Conservation (phyloP, 2,329 filamentous ascomycete species). For the Pleoardoris graminearum region DNA sequence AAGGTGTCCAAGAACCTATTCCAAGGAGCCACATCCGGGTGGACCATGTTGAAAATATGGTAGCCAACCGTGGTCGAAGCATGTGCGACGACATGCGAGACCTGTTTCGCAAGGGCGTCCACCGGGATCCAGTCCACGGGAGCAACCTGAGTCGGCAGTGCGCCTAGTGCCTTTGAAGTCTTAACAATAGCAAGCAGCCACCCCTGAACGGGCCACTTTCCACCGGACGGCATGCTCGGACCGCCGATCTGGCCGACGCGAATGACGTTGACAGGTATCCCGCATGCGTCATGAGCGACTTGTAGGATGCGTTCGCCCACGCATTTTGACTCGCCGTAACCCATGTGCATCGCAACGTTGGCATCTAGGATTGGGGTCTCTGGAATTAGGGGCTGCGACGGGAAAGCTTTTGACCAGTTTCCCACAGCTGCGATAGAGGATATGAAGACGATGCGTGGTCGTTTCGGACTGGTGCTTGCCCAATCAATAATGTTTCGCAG, state of each 20-base stretch:
- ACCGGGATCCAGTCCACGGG: slow-evolving; percentile 23
- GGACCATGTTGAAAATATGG: slow-evolving; percentile 16
- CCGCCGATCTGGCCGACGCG: slow-evolving; percentile 22
- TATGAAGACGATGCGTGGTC: slow-evolving; percentile 15
- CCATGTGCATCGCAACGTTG: slow-evolving; percentile 31
- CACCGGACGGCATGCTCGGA: background rate
- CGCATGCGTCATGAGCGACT: slow-evolving; percentile 5
- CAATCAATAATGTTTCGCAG: slow-evolving; percentile 13
- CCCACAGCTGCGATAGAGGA: slow-evolving; percentile 22
- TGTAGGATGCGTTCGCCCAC: slow-evolving; percentile 18
- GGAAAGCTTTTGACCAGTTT: slow-evolving; percentile 14
- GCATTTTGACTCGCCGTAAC: slow-evolving; percentile 45
- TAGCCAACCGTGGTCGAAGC: background rate
- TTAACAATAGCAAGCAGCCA: slow-evolving; percentile 15
- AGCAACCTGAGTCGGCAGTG: slow-evolving; percentile 10
- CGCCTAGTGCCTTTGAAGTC: slow-evolving; percentile 5
- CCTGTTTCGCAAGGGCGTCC: slow-evolving; percentile 13
- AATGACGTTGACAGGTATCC: slow-evolving; percentile 15
- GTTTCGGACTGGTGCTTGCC: background rate
- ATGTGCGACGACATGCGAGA: slow-evolving; percentile 2
- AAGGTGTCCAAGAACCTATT: slow-evolving; percentile 8
- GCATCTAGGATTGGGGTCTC: slow-evolving; percentile 27
- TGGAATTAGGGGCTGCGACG: slow-evolving; percentile 8
- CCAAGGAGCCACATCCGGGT: slow-evolving; percentile 10
- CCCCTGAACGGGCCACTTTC: slow-evolving; percentile 13